Evolutionary conservation across 1,284 basidiomycete species (phyloP).

Genomic region (Exobasidium cylindrosporum): DNA sequence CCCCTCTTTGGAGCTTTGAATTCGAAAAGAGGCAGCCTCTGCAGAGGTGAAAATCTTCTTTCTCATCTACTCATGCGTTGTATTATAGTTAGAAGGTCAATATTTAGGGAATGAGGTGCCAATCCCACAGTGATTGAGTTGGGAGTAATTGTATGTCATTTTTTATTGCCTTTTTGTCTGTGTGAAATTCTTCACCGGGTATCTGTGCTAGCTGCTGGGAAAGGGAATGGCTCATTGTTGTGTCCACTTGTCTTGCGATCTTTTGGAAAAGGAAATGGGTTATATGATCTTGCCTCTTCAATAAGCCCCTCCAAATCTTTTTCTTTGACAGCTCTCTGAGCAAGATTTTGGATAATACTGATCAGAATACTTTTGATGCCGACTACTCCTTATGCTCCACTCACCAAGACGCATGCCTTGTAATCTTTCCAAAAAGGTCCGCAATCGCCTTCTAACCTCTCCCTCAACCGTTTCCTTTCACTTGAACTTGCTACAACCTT

Average conservation of each 20-base stretch:
- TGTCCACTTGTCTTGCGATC: slow-evolving; percentile 20
- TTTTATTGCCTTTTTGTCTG: neutral
- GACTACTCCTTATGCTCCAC: too few species aligned
- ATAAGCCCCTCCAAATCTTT: slow-evolving; percentile 74
- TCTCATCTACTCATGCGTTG: neutral
- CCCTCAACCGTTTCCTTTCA: slow-evolving; percentile 29
- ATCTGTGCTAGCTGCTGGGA: slow-evolving; percentile 26
- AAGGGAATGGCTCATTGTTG: slow-evolving; percentile 41
- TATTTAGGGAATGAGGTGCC: neutral
- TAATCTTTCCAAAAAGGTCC: slow-evolving; percentile 77
- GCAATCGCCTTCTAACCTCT: slow-evolving; percentile 71
- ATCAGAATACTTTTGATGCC: too few species aligned
- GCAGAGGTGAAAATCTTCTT: neutral
- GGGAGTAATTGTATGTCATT: neutral
- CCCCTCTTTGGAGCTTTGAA: slow-evolving; percentile 8
- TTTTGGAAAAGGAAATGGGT: slow-evolving; percentile 50
- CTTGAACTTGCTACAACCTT: neutral
- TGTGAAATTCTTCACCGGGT: slow-evolving; percentile 5
- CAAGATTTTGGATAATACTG: too few species aligned
- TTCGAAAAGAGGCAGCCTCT: slow-evolving; percentile 2
- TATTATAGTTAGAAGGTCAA: neutral
- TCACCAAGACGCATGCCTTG: slow-evolving; percentile 72
- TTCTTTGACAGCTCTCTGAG: slow-evolving; percentile 74
- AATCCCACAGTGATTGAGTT: neutral
- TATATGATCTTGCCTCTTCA: slow-evolving; percentile 66